These are phyloP conservation scores for Cardiospermum halicacabum DNA, from an alignment of 345 rosid species.

Conservation along the genomic window DNA sequence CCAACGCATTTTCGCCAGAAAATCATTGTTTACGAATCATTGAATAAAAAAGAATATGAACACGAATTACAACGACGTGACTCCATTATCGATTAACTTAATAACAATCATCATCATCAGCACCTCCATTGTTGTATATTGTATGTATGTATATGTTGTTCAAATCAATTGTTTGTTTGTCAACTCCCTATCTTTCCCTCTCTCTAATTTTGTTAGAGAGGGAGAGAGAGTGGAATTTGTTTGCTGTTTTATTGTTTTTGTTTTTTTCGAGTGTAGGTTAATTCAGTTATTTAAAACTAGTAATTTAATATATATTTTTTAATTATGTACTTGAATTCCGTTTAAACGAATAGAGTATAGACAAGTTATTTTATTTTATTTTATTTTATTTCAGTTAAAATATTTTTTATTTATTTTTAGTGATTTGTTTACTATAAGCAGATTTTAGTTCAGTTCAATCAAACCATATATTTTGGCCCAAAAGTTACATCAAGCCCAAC, in stretches of 20 bases:
- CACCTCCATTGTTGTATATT: background rate
- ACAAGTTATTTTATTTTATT: no score
- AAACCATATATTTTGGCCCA: no score
- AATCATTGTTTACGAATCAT: constrained; percentile 17
- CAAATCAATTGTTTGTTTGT: no score
- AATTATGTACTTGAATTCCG: background rate
- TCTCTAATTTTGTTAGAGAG: background rate
- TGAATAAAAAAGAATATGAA: background rate
- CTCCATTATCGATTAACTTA: background rate
- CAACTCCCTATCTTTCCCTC: background rate
- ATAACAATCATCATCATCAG: background rate
- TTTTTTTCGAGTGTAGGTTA: background rate
- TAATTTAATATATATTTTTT: background rate
- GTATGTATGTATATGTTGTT: no score
- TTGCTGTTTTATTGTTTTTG: background rate
- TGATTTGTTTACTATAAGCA: no score
- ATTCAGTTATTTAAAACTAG: background rate
- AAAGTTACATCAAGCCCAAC: no score
- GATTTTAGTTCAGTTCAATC: no score
- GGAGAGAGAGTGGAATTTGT: background rate
- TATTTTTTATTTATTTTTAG: no score
- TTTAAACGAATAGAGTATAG: background rate
- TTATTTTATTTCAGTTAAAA: no score
- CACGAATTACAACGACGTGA: background rate
- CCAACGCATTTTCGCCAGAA: constrained; percentile 73